phyloP scores from a whole-genome alignment of 257 asterid species.

The Handroanthus guayacan region DNA sequence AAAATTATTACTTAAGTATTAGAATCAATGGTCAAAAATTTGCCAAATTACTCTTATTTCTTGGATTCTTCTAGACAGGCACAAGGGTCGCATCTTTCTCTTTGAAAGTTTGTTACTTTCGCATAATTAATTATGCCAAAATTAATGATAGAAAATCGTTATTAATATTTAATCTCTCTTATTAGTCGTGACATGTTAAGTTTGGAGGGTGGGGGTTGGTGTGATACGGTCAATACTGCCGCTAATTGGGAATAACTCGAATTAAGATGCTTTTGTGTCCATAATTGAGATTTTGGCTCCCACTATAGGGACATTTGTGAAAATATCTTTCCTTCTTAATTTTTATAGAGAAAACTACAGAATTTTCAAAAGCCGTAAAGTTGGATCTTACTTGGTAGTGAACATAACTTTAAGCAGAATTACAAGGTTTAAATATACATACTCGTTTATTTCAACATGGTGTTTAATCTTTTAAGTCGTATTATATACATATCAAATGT shows the following conservation, averaged over 20 bases:
- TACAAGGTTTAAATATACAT: too few relatives aligned
- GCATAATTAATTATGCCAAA: not conserved
- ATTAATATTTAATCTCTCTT: not conserved
- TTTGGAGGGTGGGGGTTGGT: not conserved
- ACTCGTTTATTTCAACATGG: too few relatives aligned
- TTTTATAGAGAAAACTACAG: too few relatives aligned
- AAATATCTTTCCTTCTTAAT: not conserved
- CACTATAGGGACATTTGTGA: not conserved
- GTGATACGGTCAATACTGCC: conserved; percentile 2
- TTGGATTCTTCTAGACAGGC: not conserved
- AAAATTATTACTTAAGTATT: too few relatives aligned
- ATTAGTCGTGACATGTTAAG: not conserved
- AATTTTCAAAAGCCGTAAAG: too few relatives aligned
- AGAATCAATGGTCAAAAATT: too few relatives aligned
- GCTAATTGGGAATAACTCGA: not conserved
- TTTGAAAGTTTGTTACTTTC: not conserved
- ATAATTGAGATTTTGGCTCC: not conserved
- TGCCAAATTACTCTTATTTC: too few relatives aligned
- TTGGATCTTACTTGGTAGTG: too few relatives aligned
- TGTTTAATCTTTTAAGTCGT: too few relatives aligned
- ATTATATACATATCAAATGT: too few relatives aligned
- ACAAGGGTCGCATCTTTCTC: not conserved
- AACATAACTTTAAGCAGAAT: too few relatives aligned
- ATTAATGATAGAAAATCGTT: not conserved
- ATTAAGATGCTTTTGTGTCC: not conserved